Base-by-base conservation (phyloP, 352 stramenopile species). In the Pythium aquatile region DNA sequence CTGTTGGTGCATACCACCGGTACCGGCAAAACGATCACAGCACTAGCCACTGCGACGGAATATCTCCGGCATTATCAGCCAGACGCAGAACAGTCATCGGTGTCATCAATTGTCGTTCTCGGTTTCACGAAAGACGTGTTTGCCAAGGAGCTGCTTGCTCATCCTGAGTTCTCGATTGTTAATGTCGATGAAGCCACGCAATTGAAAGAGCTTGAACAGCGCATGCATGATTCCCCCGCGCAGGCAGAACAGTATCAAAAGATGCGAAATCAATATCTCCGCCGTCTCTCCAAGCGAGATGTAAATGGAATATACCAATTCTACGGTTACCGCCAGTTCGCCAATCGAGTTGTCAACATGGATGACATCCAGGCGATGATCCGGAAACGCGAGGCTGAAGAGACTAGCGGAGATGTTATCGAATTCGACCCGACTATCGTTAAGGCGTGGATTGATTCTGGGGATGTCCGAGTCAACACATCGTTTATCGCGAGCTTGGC, bases 311-410 rank as follows among this genome's bases (percentile, higher is more conserved):
- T 55, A 8, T 55, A 55, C 24, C 48, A 55, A 26, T 55, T 55
- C 28, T 55, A 55, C 17, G 48, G 48, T 13, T 55, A 55, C 48
- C 48, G 48, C 7, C 48, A 55, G 48, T 55, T 55, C 35, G 48
- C 48, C 28, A 55, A 55, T 33, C 20, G 48, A n/a, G 17, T 55
- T 26, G 35, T 55, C 28, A 55, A 55, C 48, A 39, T 37, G 20
- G 48, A 55, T 5, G 48, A 55, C 28, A 7, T 55, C 26, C 48
- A 55, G 17, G 48, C 48, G 48, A 55, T 55, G 48, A 11, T 55
- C 30, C 6, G 17, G 26, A 55, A 55, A 39, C 16, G 17, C 5
- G 17, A 35, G 7, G 48, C 5, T 28, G 26, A 55, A 13, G 48
- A 7, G 9, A 35, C 14, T 5, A 37, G 14, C 28, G 24, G n/a